These are phyloP conservation scores for Pterocarpus macrocarpus DNA, from an alignment of 306 rosid species.

Conservation along the genomic window DNA sequence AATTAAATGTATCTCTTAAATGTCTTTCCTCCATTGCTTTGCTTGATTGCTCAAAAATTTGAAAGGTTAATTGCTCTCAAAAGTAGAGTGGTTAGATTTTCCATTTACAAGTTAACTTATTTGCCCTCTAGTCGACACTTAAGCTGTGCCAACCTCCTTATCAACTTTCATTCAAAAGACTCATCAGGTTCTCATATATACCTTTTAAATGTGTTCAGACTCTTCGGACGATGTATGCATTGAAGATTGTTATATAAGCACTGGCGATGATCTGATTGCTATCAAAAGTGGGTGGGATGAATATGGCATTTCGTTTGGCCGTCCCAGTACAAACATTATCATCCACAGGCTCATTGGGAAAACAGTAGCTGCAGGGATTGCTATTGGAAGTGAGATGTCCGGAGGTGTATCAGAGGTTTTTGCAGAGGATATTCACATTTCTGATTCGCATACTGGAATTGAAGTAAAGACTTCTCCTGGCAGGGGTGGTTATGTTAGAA, in stretches of 20 bases:
- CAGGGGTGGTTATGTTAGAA: slow-evolving; percentile 79
- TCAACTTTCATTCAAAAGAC: neutral
- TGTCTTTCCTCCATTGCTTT: neutral
- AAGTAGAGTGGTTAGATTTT: neutral
- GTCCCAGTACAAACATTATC: slow-evolving; percentile 70
- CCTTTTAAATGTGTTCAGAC: slow-evolving; percentile 57
- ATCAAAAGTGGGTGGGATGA: slow-evolving; percentile 90
- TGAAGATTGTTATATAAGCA: slow-evolving; percentile 83
- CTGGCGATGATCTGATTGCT: slow-evolving; percentile 78
- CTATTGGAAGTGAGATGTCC: slow-evolving; percentile 91
- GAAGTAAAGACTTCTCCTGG: slow-evolving; percentile 81
- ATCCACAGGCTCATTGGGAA: slow-evolving; percentile 62
- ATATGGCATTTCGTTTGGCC: slow-evolving; percentile 74
- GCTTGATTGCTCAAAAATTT: neutral
- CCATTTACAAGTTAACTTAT: slow-evolving; percentile 2
- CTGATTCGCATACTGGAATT: slow-evolving; percentile 58
- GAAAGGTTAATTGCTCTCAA: neutral
- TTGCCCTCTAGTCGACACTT: neutral
- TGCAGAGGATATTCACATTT: slow-evolving; percentile 67
- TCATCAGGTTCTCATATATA: neutral
- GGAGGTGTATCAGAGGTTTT: slow-evolving; percentile 80
- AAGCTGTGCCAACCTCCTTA: neutral
- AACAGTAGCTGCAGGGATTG: slow-evolving; percentile 68
- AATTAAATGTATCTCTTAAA: slow-evolving; percentile 21
- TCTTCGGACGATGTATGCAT: slow-evolving; percentile 77